Base-by-base conservation (phyloP, 768 basidiomycete species). In the Tricholomella constricta region DNA sequence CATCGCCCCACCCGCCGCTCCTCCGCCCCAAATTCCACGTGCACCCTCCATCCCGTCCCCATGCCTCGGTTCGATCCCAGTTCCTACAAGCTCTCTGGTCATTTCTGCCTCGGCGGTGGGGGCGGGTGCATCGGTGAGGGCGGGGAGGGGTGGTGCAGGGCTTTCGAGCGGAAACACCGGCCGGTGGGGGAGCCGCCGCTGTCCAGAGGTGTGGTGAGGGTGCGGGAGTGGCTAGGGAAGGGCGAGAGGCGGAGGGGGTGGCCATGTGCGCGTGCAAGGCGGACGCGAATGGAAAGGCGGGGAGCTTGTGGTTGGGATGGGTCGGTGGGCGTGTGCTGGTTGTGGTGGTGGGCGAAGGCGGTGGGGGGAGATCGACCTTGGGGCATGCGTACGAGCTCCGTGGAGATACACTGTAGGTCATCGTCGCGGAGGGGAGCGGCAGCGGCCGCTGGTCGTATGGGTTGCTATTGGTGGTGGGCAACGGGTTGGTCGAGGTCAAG, bases 11-110 rank as follows among this genome's bases (percentile, higher is more conserved):
- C n/a, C n/a, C n/a, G n/a, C n/a, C n/a, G n/a, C n/a, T n/a, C n/a
- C n/a, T n/a, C n/a, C n/a, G n/a, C n/a, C n/a, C n/a, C n/a, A n/a
- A n/a, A n/a, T n/a, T n/a, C n/a, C n/a, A n/a, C n/a, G n/a, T n/a
- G n/a, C n/a, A n/a, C n/a, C n/a, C n/a, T n/a, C n/a, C n/a, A n/a
- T n/a, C n/a, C n/a, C n/a, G n/a, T n/a, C n/a, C n/a, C n/a, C n/a
- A n/a, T n/a, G n/a, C n/a, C n/a, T n/a, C n/a, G n/a, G n/a, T n/a
- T n/a, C n/a, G n/a, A n/a, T n/a, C 43, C 50, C 12, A 74, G 54
- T 2, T 85, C 58, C 57, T 87, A 86, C 38, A 83, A 74, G 59
- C 86, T 89, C 60, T 88, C 86, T 0, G 86, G 88, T 1, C 87
- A 74, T 41, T 73, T 78, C 9, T 80, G 70, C 8, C 79, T 72